A percentile compares a stretch with the other conserved stretches of the same genome.
phyloP scores from a whole-genome alignment of 2,329 filamentous ascomycete species.

The Fusarium pseudograminearum region DNA sequence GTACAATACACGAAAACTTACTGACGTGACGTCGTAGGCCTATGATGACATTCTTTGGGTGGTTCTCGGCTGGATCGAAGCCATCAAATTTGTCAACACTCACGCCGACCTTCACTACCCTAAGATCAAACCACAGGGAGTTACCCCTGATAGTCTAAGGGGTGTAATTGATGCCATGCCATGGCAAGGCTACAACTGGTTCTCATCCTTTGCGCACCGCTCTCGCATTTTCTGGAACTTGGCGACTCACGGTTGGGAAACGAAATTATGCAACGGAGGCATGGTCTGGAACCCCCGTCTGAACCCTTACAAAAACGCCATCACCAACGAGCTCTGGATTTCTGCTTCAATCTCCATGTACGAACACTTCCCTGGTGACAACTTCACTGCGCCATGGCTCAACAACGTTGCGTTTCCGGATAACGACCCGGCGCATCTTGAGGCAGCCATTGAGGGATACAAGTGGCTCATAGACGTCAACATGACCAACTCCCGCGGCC shows the following conservation, averaged over 20 bases:
- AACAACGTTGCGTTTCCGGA: conserved; percentile 42
- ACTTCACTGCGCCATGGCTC: conserved; percentile 76
- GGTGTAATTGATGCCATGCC: conserved; percentile 56
- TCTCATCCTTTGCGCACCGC: conserved; percentile 82
- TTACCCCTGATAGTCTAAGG: conserved; percentile 40
- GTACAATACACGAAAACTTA: background rate
- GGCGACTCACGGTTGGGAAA: conserved; percentile 84
- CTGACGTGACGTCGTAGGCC: conserved; percentile 63
- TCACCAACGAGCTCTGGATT: conserved; percentile 93
- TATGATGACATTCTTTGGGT: conserved; percentile 98
- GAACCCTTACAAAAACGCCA: conserved; percentile 92
- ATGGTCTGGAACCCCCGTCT: conserved; percentile 91
- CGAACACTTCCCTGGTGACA: conserved; percentile 84
- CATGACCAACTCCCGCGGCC: conserved; percentile 80
- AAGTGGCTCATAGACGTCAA: conserved; percentile 81
- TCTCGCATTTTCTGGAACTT: conserved; percentile 88
- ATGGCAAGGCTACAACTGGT: conserved; percentile 85
- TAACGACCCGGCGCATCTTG: conserved; percentile 73
- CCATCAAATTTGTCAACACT: conserved; percentile 78
- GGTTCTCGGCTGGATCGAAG: conserved; percentile 89
- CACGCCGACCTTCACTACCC: conserved; percentile 74
- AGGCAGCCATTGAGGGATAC: conserved; percentile 82
- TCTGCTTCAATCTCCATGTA: conserved; percentile 91
- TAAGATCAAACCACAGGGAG: conserved; percentile 6
- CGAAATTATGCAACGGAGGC: conserved; percentile 81